Evolutionary conservation across 345 rosid species (phyloP).

Genomic region (Salix koriyanagi): DNA sequence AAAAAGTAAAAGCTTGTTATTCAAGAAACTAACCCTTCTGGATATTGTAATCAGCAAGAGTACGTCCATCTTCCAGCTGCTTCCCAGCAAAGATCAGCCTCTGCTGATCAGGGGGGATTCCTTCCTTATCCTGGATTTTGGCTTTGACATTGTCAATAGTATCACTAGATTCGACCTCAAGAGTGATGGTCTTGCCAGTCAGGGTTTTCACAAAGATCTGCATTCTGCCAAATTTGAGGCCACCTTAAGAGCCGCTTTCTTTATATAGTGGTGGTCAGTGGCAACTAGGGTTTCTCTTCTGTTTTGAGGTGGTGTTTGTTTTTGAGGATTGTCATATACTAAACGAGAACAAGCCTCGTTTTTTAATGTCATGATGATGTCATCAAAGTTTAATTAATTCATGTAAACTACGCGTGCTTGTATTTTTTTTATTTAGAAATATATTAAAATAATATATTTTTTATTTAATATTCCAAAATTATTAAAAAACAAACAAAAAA

Average conservation of each 20-base stretch:
- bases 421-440: too few relatives aligned
- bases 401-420: not conserved
- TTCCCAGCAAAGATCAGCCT: constrained; percentile 84
- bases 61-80: constrained; percentile 92
- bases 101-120: constrained; percentile 94
- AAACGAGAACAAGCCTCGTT: not conserved
- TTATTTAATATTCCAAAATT: too few relatives aligned
- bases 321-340: not conserved
- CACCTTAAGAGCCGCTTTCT: not conserved
- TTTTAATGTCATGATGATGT: not conserved
- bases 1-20: not conserved
- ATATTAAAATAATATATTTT: too few relatives aligned
- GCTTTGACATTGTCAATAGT: constrained; percentile 90
- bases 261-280: not conserved
- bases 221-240: constrained; percentile 31
- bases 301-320: not conserved
- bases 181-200: constrained; percentile 91
- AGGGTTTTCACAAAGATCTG: constrained; percentile 93
- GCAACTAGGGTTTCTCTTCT: not conserved
- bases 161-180: constrained; percentile 88
- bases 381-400: not conserved
- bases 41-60: constrained; percentile 84
- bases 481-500: too few relatives aligned
- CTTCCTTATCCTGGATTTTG: constrained; percentile 93
- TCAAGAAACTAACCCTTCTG: constrained; percentile 53